Percentiles rank a stretch among this genome's conserved stretches.
Evolutionary conservation across 192 early-diverging fungal species (phyloP).

Genomic region (Backusella circina): DNA sequence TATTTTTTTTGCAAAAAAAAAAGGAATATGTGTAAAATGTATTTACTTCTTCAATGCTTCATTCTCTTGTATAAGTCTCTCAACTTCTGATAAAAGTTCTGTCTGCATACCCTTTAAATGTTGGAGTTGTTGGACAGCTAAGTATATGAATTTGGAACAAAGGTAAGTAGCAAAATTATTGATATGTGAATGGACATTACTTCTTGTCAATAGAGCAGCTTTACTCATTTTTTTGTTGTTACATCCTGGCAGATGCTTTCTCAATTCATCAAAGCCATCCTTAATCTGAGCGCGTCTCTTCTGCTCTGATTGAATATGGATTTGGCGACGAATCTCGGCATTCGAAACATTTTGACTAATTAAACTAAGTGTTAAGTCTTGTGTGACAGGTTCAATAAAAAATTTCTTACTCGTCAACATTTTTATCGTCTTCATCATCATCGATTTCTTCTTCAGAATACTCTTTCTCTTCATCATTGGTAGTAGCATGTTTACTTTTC

Average conservation of each 20-base stretch:
- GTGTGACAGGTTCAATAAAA: conserved; percentile 1
- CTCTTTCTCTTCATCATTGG: conserved; percentile 14
- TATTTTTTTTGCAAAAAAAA: not conserved
- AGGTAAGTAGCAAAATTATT: not conserved
- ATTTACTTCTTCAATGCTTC: conserved; percentile 28
- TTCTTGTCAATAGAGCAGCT: conserved; percentile 38
- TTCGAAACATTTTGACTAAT: conserved; percentile 21
- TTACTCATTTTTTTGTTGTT: conserved; percentile 44
- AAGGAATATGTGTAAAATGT: not conserved
- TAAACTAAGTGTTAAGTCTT: conserved; percentile 12
- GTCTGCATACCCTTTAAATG: conserved; percentile 38
- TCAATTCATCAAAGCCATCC: conserved; percentile 45
- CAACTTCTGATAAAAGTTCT: conserved; percentile 32
- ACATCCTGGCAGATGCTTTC: conserved; percentile 38
- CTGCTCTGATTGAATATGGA: conserved; percentile 48
- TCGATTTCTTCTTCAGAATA: conserved; percentile 6
- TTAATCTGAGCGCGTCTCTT: conserved; percentile 46
- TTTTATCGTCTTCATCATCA: conserved; percentile 11
- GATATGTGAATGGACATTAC: conserved; percentile 6
- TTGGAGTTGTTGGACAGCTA: conserved; percentile 43
- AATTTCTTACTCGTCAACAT: conserved; percentile 4
- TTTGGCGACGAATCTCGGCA: conserved; percentile 41
- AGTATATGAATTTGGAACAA: not conserved
- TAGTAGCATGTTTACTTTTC: not conserved
- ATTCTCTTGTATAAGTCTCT: conserved; percentile 27